Evolutionary conservation across 2,329 filamentous ascomycete genomes (phyloP), one percentile per base, ranked within the genome.

Genomic region (Catunica adiposa): DNA sequence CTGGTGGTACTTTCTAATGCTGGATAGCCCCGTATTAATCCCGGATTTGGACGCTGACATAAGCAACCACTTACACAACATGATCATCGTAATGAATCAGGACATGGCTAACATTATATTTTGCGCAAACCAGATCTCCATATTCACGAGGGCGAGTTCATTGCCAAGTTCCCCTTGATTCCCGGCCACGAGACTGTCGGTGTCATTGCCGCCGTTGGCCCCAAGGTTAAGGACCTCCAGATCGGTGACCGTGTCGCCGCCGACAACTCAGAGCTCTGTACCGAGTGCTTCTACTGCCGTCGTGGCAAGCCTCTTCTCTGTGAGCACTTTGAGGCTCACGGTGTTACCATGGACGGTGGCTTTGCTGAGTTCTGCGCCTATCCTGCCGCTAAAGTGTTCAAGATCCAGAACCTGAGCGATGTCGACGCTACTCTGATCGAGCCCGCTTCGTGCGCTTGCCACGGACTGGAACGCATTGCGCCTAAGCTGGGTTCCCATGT

Each of bases 211-310:
- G 78, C 73, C 11, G 64, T 78, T 40, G 77, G 77, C 51, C 71
- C 71, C 59, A 73, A 78, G 61, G 79, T 83, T 60, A 77, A 74
- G 61, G 74, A 71, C 46, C 79, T 84, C 67, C 63, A 73, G 52
- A 63, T 84, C 56, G 80, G 80, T 55, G 79, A 83, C 62, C 76
- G 79, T 50, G 80, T 85, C 34, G 78, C 77, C 57, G 79, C 76
- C 37, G 78, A 80, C 62, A 80, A 81, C 65, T 77, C 77, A 15
- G 77, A 85, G 65, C 75, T 84, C 46, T 86, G 83, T 67, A 78
- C 77, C 51, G 76, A 82, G 66, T 86, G 83, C 70, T 84, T 83
- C 73, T 84, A 85, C 71, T 86, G 83, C 70, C 77, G 79, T 60
- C 77, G 80, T 56, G 81, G 82, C 54, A 75, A 85, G 64, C 73